Conservation (phyloP, 257 asterid species). For the Nicotiana benthamiana region DNA sequence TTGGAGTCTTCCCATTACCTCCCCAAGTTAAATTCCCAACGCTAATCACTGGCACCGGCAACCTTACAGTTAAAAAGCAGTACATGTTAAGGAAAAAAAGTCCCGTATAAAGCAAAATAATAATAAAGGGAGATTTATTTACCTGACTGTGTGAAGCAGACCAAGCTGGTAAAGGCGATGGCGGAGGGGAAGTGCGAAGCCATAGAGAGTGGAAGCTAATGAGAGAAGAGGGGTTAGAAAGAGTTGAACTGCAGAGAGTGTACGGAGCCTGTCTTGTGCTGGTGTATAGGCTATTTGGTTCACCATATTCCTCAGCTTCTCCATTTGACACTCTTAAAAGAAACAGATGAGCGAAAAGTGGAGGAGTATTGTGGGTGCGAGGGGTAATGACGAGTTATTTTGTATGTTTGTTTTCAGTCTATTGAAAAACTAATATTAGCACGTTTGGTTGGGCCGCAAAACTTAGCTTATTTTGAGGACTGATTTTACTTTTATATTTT, state of each 20-base stretch:
- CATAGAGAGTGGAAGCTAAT: constrained; percentile 52
- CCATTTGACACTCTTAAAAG: constrained; percentile 35
- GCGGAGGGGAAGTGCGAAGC: constrained; percentile 52
- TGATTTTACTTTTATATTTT: too few relatives aligned
- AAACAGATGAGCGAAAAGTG: too few relatives aligned
- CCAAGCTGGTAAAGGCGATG: constrained; percentile 41
- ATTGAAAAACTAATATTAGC: too few relatives aligned
- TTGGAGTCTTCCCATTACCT: constrained; percentile 97
- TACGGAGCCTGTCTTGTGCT: constrained; percentile 28
- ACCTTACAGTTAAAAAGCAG: constrained; percentile 24
- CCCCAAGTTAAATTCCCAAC: constrained; percentile 99
- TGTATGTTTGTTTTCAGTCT: too few relatives aligned
- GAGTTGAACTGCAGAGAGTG: constrained; percentile 43
- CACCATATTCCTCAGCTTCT: constrained; percentile 46
- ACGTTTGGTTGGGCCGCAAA: too few relatives aligned
- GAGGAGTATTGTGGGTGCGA: too few relatives aligned
- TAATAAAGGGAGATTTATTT: not conserved
- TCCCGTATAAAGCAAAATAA: not conserved
- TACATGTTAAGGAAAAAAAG: not conserved
- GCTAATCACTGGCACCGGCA: constrained; percentile 80
- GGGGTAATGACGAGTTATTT: too few relatives aligned
- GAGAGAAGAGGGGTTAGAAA: constrained; percentile 71
- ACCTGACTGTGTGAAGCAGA: constrained; percentile 48
- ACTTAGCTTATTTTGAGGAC: too few relatives aligned
- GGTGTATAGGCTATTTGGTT: constrained; percentile 63